Conservation (phyloP, 2,329 filamentous ascomycete genomes). For the Colletotrichum tropicicola region DNA sequence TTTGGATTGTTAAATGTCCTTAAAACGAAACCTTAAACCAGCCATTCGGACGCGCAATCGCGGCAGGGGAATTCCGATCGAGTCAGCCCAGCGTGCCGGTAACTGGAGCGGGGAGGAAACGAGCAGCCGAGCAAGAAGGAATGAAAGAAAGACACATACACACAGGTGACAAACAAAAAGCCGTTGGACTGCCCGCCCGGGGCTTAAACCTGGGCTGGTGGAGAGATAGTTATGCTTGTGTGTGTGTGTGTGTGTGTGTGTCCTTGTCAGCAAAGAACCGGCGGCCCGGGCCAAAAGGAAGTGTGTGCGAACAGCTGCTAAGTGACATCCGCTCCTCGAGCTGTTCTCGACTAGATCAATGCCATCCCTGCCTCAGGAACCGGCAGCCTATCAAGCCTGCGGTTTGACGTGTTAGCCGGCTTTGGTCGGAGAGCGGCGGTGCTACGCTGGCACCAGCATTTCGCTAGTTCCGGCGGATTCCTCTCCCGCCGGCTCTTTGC, state of each 20-base stretch:
- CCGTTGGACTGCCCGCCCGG: neutral
- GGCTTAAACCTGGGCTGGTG: neutral
- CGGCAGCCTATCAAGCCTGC: too few relatives aligned
- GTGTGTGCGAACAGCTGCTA: too few relatives aligned
- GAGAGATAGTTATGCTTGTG: neutral
- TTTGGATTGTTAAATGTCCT: neutral
- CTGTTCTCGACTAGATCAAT: too few relatives aligned
- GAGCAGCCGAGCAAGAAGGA: too few relatives aligned
- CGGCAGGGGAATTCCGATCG: neutral
- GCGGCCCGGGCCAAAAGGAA: too few relatives aligned
- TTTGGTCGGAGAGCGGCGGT: neutral
- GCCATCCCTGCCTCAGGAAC: too few relatives aligned
- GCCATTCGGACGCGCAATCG: neutral
- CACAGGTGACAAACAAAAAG: neutral
- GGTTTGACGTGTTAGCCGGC: neutral
- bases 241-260: too few relatives aligned
- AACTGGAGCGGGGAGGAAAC: neutral
- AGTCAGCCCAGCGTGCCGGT: neutral
- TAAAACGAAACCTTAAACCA: neutral
- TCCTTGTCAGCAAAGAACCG: neutral
- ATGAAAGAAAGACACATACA: neutral
- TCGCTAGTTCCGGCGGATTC: neutral
- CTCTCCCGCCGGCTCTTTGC: neutral
- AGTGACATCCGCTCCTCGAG: too few relatives aligned
- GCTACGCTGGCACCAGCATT: too few relatives aligned